Base-by-base conservation (phyloP, 2,329 filamentous ascomycete genomes). In the Fusarium camptoceras region DNA sequence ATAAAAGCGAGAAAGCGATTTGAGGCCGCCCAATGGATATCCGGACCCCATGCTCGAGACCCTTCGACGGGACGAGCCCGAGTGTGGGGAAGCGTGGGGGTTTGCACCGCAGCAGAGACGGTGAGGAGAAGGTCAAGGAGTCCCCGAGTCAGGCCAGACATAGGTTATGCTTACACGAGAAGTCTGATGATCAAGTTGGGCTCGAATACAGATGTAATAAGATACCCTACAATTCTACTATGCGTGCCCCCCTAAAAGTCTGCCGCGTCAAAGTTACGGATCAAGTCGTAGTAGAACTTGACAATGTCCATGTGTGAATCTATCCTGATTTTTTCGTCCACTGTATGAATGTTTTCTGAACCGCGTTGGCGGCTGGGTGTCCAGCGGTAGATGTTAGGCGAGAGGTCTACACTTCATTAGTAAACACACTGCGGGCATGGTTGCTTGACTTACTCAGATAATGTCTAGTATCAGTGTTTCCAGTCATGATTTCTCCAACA, bases 401-500 rank as follows among this genome's bases (percentile, higher is more conserved):
- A 76, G 16, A 79, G 73, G 31, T 76, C 78, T 79, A 24, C 2
- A 43, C 4, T 1, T 14, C 16, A 22, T 69, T 42, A 68, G 66
- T 4, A 53, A 16, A 24, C 5, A 16, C 15, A 16, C 39, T 37
- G 3, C 5, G 9, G 14, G 24, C 8, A 37, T 11, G 9, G 24
- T 15, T n/a, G 10, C 0, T 6, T 9, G 1, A 72, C 76, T 76
- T 69, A 78, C 80, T 78, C 22, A 80, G 73, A 49, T 82, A 83
- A 60, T 82, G 81, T n/a, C 79, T 73, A 1, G 81, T 82, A 34
- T 83, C 81, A 0, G 81, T 83, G 65, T 83, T 83, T 8, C 80
- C 81, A 7, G 77, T 81, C 81, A 83, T 83, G 58, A 80, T 79
- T 56, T 79, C 76, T 0, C 83, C 83, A 0, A 86, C 86, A 0